Evolutionary conservation across 202 grass and related monocot genomes (phyloP).

Genomic region (Digitaria exilis): DNA sequence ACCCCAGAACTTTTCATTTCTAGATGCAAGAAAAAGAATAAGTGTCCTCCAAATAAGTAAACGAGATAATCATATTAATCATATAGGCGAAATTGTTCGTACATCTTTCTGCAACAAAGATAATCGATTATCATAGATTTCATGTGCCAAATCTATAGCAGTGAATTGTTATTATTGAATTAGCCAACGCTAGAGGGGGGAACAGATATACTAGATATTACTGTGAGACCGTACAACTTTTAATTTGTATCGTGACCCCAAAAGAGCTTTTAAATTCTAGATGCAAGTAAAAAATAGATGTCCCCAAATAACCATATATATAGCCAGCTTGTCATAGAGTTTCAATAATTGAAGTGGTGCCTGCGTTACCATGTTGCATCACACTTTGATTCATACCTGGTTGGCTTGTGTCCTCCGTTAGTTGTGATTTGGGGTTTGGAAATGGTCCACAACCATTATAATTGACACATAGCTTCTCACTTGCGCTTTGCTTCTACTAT

Average conservation of each 20-base stretch:
- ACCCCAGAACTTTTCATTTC: too few relatives aligned
- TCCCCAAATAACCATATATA: too few relatives aligned
- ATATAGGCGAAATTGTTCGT: too few relatives aligned
- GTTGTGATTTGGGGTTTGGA: background rate
- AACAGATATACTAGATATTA: background rate
- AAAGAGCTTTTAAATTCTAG: too few relatives aligned
- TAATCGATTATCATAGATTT: background rate
- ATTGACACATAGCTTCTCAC: background rate
- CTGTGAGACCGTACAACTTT: background rate
- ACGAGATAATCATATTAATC: too few relatives aligned
- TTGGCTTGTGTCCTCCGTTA: background rate
- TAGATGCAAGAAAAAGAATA: too few relatives aligned
- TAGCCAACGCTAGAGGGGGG: too few relatives aligned
- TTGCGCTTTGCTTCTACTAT: constrained; percentile 3
- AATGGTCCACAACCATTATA: background rate
- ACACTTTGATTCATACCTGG: background rate
- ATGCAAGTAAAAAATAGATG: too few relatives aligned
- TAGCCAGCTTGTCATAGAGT: background rate
- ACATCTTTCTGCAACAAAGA: too few relatives aligned
- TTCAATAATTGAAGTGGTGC: background rate
- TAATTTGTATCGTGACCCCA: background rate
- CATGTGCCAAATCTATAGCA: background rate
- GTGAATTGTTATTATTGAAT: background rate
- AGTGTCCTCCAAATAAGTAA: too few relatives aligned
- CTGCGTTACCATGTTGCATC: background rate